Base-by-base conservation (phyloP, 2,329 filamentous ascomycete species). In the Penicillium sp. region DNA sequence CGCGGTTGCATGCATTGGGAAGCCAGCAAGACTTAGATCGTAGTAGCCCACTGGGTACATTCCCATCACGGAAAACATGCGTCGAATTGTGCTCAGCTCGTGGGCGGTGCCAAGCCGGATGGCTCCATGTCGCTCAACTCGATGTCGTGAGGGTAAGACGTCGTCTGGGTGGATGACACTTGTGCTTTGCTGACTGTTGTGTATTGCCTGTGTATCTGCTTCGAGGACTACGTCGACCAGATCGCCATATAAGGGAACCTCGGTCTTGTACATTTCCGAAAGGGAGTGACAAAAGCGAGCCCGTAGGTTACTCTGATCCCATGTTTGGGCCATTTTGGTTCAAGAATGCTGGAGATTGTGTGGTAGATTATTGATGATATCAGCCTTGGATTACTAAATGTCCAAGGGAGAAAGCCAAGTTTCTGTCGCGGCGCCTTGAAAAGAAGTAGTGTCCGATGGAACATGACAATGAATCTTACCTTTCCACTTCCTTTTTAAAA, bases 31-130 rank as follows among this genome's bases (percentile, higher is more conserved):
- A 0, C 72, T 73, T 0, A 82, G 68, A 49, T 82, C 78, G 53
- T 82, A 82, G 59, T 81, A 81, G 0, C 78, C 79, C 0, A 81
- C 78, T 0, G 80, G 71, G 21, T 74, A 60, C 73, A 82, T 76
- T 5, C 75, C 77, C 51, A 82, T 64, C 2, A 81, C 51, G 0
- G 68, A 66, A 52, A 82, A 80, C 26, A 82, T 60, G 8, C 77
- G 72, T 1, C 68, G 51, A 41, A 80, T 71, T 1, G 68, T 76
- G 4, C 61, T 57, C 10, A 81, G 63, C 54, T 81, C 79, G 9
- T 71, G 49, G 0, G 70, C 45, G 0, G 74, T 79, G 3, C 79
- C 78, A 0, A 81, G 70, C 0, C 79, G 70, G 36, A 81, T 79
- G 2, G 79, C 79, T 2, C 78, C 79, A 43, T 81, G 78, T 38